Evolutionary conservation across 805 yeast genomes (phyloP).

Genomic region (Wickerhamia fluorescens): DNA sequence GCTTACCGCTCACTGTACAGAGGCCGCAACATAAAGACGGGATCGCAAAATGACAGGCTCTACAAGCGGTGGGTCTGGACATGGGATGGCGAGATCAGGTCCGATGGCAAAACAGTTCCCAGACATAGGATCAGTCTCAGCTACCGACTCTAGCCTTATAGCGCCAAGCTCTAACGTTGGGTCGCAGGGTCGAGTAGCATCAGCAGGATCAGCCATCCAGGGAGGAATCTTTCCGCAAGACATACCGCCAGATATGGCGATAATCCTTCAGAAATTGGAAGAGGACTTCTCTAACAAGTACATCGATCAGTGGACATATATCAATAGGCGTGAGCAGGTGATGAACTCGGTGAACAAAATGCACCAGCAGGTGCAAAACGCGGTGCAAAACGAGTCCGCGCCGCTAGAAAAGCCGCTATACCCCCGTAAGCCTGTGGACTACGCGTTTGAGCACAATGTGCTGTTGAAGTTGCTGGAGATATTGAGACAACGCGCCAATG

Average conservation of each 20-base stretch:
- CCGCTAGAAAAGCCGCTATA: conserved; percentile 54
- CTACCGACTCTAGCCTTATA: no score
- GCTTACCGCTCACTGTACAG: no score
- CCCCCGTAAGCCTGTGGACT: conserved; percentile 42
- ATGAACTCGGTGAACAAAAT: conserved; percentile 29
- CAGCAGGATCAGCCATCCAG: conserved; percentile 7
- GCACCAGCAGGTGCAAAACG: conserved; percentile 25
- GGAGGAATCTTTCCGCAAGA: conserved; percentile 22
- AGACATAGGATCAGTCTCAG: no score
- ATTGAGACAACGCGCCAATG: conserved; percentile 62
- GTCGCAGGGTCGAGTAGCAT: conserved; percentile 7
- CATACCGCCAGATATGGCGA: conserved; percentile 40
- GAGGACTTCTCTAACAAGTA: conserved; percentile 35
- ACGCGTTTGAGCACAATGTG: conserved; percentile 12
- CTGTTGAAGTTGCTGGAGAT: conserved; percentile 61
- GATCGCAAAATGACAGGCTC: no score
- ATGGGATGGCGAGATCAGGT: no score
- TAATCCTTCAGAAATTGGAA: conserved; percentile 34
- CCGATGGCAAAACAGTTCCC: no score
- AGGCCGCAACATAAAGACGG: no score
- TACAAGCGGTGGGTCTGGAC: no score
- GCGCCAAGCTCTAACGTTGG: no score
- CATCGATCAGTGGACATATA: conserved; percentile 42
- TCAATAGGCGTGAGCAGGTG: conserved; percentile 38
- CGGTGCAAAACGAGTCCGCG: conserved; percentile 19